Evolutionary conservation across 768 basidiomycete species (phyloP), one percentile per base, ranked within the genome.

Genomic region (Leccinum incarnatum): DNA sequence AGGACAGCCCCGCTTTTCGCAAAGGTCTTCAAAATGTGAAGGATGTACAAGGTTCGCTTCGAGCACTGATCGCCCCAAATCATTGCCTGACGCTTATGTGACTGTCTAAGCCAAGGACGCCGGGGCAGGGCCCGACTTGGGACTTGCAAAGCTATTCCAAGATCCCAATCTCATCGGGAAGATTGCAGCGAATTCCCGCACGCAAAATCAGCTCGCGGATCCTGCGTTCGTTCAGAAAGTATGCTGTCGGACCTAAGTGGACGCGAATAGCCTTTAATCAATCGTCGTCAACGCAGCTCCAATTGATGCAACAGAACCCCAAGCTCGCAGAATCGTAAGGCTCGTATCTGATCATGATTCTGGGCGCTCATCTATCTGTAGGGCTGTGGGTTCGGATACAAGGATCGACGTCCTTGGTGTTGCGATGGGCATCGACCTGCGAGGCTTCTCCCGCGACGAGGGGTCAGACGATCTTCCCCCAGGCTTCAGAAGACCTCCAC

Each of bases 361-460:
- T n/a, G n/a, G n/a, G n/a, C n/a, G n/a, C n/a, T n/a, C n/a, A 19
- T 19, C 19, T 19, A 19, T 19, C 19, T 23, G 0, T 63, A 85
- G 82, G 48, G 81, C 84, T 67, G 72, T 91, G 65, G 77, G 84
- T 60, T 58, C 55, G 40, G 95, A 98, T 74, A 86, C 95, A 36
- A 84, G 95, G 58, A 94, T 94, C 72, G 89, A 92, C 69, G 94
- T 94, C 15, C 79, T 98, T 47, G 95, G 95, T 59, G 95, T 86
- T 11, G 81, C 93, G 57, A 93, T 98, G 89, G 93, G 93, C 34
- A 81, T 98, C 65, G 93, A 98, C 75, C 83, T 98, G 75, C 87
- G 91, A 74, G 93, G 89, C 57, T 89, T 91, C 72, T 80, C 84
- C 53, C 81, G 94, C 56, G 86, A 89, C 17, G 92, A 93, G 76